Evolutionary conservation across 2,329 filamentous ascomycete genomes (phyloP), one percentile per base, ranked within the genome.

Genomic region (Bretziella fagacearum): DNA sequence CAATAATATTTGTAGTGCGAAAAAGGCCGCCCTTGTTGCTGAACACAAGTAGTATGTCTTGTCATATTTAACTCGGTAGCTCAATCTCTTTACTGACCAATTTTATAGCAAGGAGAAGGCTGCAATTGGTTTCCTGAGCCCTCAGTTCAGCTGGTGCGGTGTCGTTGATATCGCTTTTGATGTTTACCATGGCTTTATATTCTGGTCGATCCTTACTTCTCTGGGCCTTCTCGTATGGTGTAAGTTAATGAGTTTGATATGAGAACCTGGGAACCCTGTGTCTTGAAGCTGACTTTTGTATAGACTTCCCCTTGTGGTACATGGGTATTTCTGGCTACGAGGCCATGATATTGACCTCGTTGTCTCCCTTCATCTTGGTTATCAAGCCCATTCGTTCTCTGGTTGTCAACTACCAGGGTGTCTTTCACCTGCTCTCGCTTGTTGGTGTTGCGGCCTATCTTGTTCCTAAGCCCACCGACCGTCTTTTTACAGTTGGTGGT

Each of bases 271-370:
- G 4, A 30, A 6, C 18, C 18, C 20, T 13, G 27, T 15, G 3
- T 22, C 35, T n/a, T 42, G 18, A 30, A 22, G 18, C 42, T 39
- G 11, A 45, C 52, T 36, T 20, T 39, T 46, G 13, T 29, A 3
- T 43, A 85, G 81, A 93, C 63, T 98, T 98, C 60, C 91, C 91
- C 11, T 74, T 98, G 8, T 98, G 91, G 91, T 78, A 95, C 61
- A 98, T 98, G 91, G 91, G 91, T 23, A 93, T 98, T 51, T 96
- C 89, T 3, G 91, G 91, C 52, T 98, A 91, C 59, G 91, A 98
- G 64, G 81, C 79, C 36, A 70, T 93, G 54, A 79, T 98, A 57
- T 81, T 96, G 77, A 75, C 73, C 43, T 89, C 84, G 3, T 62
- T 89, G 44, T 83, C 87, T 3, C 91, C 91, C 0, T 68, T 87